Base-by-base conservation (phyloP, 2,329 filamentous ascomycete genomes). In the Bipolaris cookei region DNA sequence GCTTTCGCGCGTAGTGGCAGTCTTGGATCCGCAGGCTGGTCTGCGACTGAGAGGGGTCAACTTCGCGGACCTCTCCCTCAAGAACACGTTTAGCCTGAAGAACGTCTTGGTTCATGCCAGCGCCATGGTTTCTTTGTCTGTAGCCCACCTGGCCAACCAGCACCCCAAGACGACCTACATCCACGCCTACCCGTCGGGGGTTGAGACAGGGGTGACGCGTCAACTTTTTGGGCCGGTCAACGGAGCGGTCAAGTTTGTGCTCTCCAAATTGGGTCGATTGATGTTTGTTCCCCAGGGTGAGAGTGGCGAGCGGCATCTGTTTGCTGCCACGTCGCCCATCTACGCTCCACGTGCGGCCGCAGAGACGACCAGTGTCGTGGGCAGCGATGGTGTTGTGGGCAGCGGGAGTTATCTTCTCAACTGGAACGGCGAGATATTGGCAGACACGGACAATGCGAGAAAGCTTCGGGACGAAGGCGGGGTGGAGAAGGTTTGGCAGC, bases 241-340 rank as follows among this genome's bases (percentile, higher is more conserved):
- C 7, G 38, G 49, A 2, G 50, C 54, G 1, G 47, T 53, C 10
- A 63, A 59, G n/a, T 47, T 38, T 18, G 30, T 42, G 1, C 2
- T 64, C 10, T 44, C 56, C 6, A 13, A 21, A 20, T 20, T 65
- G 10, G 21, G 69, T 14, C 18, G 63, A n/a, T 64, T 58, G 39
- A 62, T 63, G 2, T 53, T 67, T 21, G 67, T 75, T 16, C 54
- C 54, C 34, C 53, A 67, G 20, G 49, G 46, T 48, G 73, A 75
- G 58, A 73, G 67, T 47, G 73, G 73, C 5, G 71, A 75, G 64
- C 62, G 73, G 34, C 73, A 75, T 67, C 51, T 75, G 39, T 76
- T 61, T 42, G 67, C 66, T 25, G 54, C 69, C 37, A 75, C 73
- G 8, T 68, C 63, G n/a, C 60, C 62, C 16, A 41, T 47, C 10